phyloP scores from a whole-genome alignment of 2,329 filamentous ascomycete genomes.

The Lachnellula arida region DNA sequence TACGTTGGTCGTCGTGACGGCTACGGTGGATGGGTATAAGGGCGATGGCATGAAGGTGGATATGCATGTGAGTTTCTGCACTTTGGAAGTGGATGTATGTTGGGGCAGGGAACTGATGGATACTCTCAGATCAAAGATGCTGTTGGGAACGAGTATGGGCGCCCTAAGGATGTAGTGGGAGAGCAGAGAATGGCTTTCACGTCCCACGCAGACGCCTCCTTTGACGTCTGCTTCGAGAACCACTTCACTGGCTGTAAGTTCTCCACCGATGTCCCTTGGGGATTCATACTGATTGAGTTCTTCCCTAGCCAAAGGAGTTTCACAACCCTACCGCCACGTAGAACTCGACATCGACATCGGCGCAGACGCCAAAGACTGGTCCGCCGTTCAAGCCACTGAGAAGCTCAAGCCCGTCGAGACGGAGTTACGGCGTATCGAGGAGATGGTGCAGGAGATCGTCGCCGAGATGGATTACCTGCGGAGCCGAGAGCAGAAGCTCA shows the following conservation, averaged over 20 bases:
- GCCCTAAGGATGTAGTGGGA: conserved; percentile 84
- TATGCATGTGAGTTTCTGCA: conserved; percentile 69
- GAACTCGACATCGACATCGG: conserved; percentile 35
- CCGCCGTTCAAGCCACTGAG: conserved; percentile 89
- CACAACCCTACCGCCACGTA: conserved; percentile 57
- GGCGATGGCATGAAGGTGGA: conserved; percentile 92
- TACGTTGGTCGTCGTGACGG: conserved; percentile 92
- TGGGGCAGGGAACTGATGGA: not conserved
- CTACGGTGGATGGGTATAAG: conserved; percentile 76
- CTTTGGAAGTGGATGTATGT: not conserved
- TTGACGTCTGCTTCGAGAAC: conserved; percentile 97
- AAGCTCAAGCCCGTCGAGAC: conserved; percentile 97
- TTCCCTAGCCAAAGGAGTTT: conserved; percentile 17
- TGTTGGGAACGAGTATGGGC: conserved; percentile 92
- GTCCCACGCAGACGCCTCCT: conserved; percentile 82
- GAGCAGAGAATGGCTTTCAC: conserved; percentile 85
- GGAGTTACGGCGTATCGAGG: conserved; percentile 87
- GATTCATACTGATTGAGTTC: conserved; percentile 3
- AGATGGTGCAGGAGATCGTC: conserved; percentile 84
- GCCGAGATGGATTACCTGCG: conserved; percentile 95
- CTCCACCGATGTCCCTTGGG: not conserved
- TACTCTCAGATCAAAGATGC: conserved; percentile 78
- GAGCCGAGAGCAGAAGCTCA: conserved; percentile 82
- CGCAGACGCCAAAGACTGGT: conserved; percentile 83
- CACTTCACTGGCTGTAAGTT: conserved; percentile 63